Evolutionary conservation across 306 rosid species (phyloP).

Genomic region (Citrullus mucosospermus): DNA sequence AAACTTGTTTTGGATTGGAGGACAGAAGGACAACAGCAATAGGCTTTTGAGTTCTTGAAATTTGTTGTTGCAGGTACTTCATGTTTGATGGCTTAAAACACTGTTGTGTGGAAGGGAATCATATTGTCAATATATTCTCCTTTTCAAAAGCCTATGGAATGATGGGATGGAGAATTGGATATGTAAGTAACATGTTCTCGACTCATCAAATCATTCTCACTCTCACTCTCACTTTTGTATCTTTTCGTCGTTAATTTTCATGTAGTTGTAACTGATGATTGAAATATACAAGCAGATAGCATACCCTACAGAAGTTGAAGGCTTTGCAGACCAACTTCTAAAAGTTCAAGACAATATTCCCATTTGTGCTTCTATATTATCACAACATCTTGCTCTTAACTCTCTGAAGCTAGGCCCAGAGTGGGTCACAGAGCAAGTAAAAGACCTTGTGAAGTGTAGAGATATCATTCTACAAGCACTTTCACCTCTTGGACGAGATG

Average conservation of each 20-base stretch:
- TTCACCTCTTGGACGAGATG: conserved; percentile 57
- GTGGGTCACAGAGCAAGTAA: conserved; percentile 63
- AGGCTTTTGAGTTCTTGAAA: not conserved
- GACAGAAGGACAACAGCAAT: not conserved
- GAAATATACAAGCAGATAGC: conserved; percentile 57
- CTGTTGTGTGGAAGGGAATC: conserved; percentile 79
- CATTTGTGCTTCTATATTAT: conserved; percentile 80
- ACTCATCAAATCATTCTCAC: not conserved
- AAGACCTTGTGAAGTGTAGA: conserved; percentile 50
- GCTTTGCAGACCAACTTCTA: conserved; percentile 59
- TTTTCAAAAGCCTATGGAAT: conserved; percentile 95
- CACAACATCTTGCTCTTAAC: conserved; percentile 78
- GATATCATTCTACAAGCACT: conserved; percentile 54
- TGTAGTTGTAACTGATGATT: not conserved
- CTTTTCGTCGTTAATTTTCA: not conserved
- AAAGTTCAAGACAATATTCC: conserved; percentile 99
- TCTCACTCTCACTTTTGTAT: not conserved
- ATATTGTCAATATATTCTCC: conserved; percentile 75
- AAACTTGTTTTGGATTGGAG: not conserved
- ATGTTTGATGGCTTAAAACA: conserved; percentile 83
- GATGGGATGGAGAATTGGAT: conserved; percentile 99
- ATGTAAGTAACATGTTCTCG: conserved; percentile 37
- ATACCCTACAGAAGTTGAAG: conserved; percentile 80
- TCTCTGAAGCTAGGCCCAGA: conserved; percentile 66
- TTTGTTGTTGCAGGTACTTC: conserved; percentile 55